Base-by-base conservation (phyloP, 23 red algal genomes). In the Gracilaria vermiculophylla region DNA sequence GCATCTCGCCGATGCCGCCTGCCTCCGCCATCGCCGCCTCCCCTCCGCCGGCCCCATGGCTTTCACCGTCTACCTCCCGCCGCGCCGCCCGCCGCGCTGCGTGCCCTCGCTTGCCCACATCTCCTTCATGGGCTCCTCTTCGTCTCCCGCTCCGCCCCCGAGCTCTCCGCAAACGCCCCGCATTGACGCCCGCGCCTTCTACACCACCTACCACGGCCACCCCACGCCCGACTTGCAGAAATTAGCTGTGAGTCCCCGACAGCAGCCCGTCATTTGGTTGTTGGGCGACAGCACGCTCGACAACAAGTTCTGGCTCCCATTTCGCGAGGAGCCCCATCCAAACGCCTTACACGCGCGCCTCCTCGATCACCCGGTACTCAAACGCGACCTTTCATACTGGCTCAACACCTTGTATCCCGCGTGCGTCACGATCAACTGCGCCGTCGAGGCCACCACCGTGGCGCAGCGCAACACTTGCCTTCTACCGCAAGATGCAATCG, bases 241-340 rank as follows among this genome's bases (percentile, higher is more conserved):
- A 4, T 75, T 88, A 32, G 48, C 27, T 14, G 42, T 25, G 6
- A 1, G 12, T 0, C 34, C 71, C 2, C 62, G 72, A 3, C 19
- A 62, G 5, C 65, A 74, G 20, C 85, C 85, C 60, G 25, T 27
- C 45, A 74, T 95, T 17, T 95, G 52, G 54, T 77, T 95, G n/a
- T 29, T 69, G 15, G 93, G 93, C 54, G 93, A 95, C 69, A 86
- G 78, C 37, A 76, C 93, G 4, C 69, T 95, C 19, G 93, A 95
- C 74, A 90, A 90, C 86, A 95, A 95, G 79, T 95, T 91, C 36
- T 89, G 83, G 83, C 27, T 94, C 15, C 77, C 87, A 7, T 69
- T 31, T 31, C 35, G 34, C 25, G 11, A 78, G 0, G 25, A 80
- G 25, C 41, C 42, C 3, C 56, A 66, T 25, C 87, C 74, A 14